Evolutionary conservation across 2,329 filamentous ascomycete genomes (phyloP).

Genomic region (Aureobasidium sp.): DNA sequence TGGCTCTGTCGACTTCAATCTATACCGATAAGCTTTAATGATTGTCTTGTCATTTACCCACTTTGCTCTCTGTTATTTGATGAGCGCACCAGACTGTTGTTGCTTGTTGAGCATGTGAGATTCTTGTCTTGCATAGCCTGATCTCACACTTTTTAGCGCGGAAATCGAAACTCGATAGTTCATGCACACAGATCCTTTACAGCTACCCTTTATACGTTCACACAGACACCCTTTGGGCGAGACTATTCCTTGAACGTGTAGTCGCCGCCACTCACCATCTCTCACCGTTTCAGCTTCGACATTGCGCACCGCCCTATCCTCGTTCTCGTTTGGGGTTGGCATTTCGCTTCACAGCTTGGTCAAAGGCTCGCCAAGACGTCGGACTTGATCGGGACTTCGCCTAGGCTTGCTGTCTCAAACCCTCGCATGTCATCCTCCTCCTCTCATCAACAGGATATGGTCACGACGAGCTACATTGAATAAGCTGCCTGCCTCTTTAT

Average conservation of each 20-base stretch:
- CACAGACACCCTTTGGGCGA: background rate
- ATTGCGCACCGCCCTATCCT: background rate
- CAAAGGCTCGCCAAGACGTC: background rate
- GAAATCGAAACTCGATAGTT: background rate
- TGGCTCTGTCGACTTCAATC: background rate
- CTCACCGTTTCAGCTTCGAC: background rate
- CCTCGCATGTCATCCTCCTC: background rate
- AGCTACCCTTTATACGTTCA: background rate
- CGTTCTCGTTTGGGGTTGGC: background rate
- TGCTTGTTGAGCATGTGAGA: background rate
- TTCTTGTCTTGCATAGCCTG: background rate
- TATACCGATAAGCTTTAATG: background rate
- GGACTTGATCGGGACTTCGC: background rate
- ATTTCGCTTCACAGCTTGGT: background rate
- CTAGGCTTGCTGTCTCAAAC: background rate
- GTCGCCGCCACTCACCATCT: background rate
- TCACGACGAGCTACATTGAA: background rate
- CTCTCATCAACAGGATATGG: background rate
- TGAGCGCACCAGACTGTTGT: background rate
- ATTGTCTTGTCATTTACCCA: background rate
- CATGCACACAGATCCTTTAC: background rate
- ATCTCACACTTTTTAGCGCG: background rate
- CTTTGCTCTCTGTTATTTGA: background rate
- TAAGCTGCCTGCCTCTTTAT: background rate
- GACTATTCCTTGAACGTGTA: too few species aligned